Evolutionary conservation across 371 early-diverging fungal genomes (phyloP), one percentile per base, ranked within the genome.

Genomic region (Saksenaea vasiformis): DNA sequence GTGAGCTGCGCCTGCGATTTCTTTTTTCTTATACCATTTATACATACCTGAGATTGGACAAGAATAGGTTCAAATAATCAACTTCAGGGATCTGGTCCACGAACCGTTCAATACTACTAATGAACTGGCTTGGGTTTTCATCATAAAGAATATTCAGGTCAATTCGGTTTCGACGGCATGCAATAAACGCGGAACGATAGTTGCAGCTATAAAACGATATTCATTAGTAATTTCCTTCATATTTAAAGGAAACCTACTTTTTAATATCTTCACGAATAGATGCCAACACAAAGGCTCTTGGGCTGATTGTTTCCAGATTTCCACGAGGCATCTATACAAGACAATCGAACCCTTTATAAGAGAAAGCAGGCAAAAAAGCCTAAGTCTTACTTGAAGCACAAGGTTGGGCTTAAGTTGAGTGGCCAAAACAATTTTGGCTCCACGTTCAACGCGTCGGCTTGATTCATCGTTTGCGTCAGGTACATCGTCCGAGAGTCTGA

Each of bases 271-370:
- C 83, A 7, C 93, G 84, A n/a, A 96, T 90, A 7, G 85, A 75
- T 0, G 93, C 85, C 17, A 98, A 77, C 0, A 97, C 96, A 70
- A 98, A 77, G 1, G 97, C 94, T 5, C 98, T 88, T 4, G 99
- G 99, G 27, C 86, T 84, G n/a, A 98, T 84, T 0, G 98, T 97
- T 74, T 98, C 99, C 54, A 98, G 76, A 61, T 98, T 98, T 31
- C 98, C 98, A 22, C 98, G 89, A 14, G 96, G 98, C 96, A 97
- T 95, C 82, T 80, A 51, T 39, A 51, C 31, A 54, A 61, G 19
- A 56, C 19, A 64, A 43, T 9, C 14, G 24, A 54, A 4, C 15
- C 56, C 22, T 43, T 67, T 41, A 14, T 39, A 14, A 26, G 37
- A 1, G 9, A 3, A 36, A 36, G 15, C 22, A 63, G 15, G 39